These are phyloP conservation scores for Rhizopogon vesiculosus DNA, from an alignment of 768 basidiomycete species.

Conservation along the genomic window DNA sequence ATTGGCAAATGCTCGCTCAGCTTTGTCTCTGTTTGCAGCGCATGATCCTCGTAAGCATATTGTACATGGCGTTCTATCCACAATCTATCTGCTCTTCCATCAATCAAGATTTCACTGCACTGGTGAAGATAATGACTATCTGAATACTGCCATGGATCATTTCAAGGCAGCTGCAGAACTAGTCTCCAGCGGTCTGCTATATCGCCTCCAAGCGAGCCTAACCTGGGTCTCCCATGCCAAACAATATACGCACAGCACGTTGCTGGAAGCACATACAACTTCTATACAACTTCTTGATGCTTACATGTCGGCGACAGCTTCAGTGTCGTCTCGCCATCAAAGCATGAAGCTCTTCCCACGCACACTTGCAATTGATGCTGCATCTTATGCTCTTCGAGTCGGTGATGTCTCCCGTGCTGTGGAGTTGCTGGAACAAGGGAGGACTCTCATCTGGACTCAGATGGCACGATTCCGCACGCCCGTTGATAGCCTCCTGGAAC, in stretches of 20 bases:
- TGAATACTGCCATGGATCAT: neutral
- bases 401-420: constrained; percentile 11
- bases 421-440: constrained; percentile 27
- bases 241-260: neutral
- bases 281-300: constrained; percentile 5
- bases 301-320: neutral
- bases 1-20: too few species aligned
- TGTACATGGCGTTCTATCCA: neutral
- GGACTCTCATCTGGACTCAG: constrained; percentile 26
- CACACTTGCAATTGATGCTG: constrained; percentile 13
- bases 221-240: neutral
- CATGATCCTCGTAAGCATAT: neutral
- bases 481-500: neutral
- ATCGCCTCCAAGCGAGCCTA: neutral
- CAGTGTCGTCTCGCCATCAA: neutral
- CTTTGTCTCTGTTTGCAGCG: too few species aligned
- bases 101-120: neutral
- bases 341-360: neutral
- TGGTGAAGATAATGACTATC: neutral
- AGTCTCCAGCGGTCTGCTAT: too few species aligned
- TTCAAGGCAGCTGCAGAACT: neutral
- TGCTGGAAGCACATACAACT: neutral
- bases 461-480: constrained; percentile 20
- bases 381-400: constrained; percentile 9
- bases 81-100: constrained; percentile 2